Conservation (phyloP, 768 basidiomycete genomes). For the Trametes maxima region DNA sequence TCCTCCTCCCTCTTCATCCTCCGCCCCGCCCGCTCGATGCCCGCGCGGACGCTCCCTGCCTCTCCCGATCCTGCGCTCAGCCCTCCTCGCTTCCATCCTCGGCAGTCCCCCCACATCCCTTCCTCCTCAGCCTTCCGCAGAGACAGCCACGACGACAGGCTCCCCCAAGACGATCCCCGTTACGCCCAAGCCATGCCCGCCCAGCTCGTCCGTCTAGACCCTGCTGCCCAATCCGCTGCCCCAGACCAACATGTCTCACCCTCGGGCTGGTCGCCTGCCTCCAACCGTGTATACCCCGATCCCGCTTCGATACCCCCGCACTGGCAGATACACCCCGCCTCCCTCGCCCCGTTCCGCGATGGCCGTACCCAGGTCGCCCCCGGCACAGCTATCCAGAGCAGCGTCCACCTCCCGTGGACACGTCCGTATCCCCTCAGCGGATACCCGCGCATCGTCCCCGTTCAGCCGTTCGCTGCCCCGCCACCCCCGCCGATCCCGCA, state of each 20-base stretch:
- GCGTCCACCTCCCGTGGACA: neutral
- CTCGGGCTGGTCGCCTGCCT: constrained; percentile 7
- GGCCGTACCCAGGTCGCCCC: neutral
- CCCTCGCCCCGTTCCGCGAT: constrained; percentile 8
- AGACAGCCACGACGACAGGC: constrained; percentile 9
- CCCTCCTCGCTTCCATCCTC: constrained; percentile 17
- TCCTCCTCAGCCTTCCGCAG: neutral
- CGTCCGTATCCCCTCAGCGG: constrained; percentile 4
- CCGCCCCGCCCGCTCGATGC: constrained; percentile 12
- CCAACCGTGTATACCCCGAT: constrained; percentile 22
- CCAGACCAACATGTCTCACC: constrained; percentile 14
- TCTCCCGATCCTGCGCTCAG: constrained; percentile 10
- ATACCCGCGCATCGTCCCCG: constrained; percentile 12
- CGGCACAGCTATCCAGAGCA: neutral
- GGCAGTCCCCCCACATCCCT: neutral
- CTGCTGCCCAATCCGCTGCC: neutral
- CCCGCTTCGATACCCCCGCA: constrained; percentile 24
- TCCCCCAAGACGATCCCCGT: neutral
- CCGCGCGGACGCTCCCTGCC: constrained; percentile 16
- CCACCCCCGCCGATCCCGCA: constrained; percentile 45
- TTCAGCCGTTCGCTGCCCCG: constrained; percentile 12
- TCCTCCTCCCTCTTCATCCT: neutral
- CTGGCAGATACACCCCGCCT: constrained; percentile 19
- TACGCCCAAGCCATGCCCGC: constrained; percentile 19
- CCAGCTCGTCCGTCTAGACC: constrained; percentile 13